Base-by-base conservation (phyloP, 2,329 filamentous ascomycete genomes). In the Elsinoe ampelina region DNA sequence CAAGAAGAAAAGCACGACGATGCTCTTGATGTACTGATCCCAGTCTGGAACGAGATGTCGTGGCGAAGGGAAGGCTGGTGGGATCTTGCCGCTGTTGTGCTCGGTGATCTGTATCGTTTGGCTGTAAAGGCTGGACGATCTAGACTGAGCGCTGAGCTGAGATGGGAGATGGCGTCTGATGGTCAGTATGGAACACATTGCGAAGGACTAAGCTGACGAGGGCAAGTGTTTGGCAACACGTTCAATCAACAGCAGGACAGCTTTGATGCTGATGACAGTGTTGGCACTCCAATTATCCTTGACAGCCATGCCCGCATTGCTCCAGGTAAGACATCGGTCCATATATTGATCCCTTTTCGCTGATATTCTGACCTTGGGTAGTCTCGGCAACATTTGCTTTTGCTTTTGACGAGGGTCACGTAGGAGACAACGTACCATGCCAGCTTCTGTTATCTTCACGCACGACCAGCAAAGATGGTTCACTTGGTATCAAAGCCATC, bases 21-120 rank as follows among this genome's bases (percentile, higher is more conserved):
- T 45, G 81, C 79, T 5, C 70, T 79, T 55, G 66, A 73, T 20
- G 68, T 79, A 2, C 70, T 85, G 17, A 70, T 70, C 35, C 73
- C 78, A 3, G 64, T 83, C 1, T 85, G 81, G 81, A 65, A 76
- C 39, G 72, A 66, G 8, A 75, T 79, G 65, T 73, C 71, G n/a
- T 85, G 82, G 82, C 77, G 82, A 45, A 68, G 68, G 42, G 76
- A 81, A 63, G 74, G 77, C n/a, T 85, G 82, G 81, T 81, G 77
- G 74, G 65, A 70, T 41, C 70, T 82, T 3, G 78, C 82, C 60
- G 73, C 72, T 55, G 75, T 77, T 39, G 75, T 82, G 39, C 71
- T 79, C 43, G 78, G 75, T 71, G 70, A 74, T 7, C 67, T 84
- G 36, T 73, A 80, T 59, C 74, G 80, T 58, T 81, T 78, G 63